Conservation (phyloP, 176 grass and related monocot species). For the Oryza australiensis region DNA sequence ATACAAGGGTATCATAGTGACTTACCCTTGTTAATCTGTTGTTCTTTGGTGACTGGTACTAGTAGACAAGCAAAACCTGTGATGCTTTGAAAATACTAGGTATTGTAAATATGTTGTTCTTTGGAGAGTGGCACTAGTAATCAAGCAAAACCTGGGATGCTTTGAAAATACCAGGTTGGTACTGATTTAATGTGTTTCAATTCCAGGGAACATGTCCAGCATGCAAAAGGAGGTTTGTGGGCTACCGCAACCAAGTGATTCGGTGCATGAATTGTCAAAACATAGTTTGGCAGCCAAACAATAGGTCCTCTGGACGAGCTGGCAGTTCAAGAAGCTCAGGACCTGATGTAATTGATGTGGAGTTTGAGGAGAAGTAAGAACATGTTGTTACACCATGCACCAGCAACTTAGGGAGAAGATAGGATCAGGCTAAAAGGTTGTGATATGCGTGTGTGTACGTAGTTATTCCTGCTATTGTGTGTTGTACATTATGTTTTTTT, state of each 20-base stretch:
- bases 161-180: conserved; percentile 7
- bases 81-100: too few species aligned
- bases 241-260: conserved; percentile 77
- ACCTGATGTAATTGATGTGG: conserved; percentile 85
- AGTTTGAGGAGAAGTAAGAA: conserved; percentile 83
- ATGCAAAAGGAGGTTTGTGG: conserved; percentile 75
- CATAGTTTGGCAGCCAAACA: conserved; percentile 90
- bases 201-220: conserved; percentile 89
- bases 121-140: not conserved
- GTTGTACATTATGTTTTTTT: conserved; percentile 38
- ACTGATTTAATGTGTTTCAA: conserved; percentile 19
- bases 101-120: not conserved
- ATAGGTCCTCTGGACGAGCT: conserved; percentile 49
- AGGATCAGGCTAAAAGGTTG: not conserved
- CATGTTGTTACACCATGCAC: conserved; percentile 7
- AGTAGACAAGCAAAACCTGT: not conserved
- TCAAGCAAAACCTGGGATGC: not conserved
- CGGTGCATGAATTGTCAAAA: conserved; percentile 87
- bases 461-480: not conserved
- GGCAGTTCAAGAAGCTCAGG: conserved; percentile 57
- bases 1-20: not conserved
- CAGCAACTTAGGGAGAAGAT: not conserved
- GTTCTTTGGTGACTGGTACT: not conserved
- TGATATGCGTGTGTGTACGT: conserved; percentile 17
- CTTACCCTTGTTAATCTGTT: not conserved